phyloP scores from a whole-genome alignment of 768 basidiomycete genomes.

The Candolleomyces eurysporus region DNA sequence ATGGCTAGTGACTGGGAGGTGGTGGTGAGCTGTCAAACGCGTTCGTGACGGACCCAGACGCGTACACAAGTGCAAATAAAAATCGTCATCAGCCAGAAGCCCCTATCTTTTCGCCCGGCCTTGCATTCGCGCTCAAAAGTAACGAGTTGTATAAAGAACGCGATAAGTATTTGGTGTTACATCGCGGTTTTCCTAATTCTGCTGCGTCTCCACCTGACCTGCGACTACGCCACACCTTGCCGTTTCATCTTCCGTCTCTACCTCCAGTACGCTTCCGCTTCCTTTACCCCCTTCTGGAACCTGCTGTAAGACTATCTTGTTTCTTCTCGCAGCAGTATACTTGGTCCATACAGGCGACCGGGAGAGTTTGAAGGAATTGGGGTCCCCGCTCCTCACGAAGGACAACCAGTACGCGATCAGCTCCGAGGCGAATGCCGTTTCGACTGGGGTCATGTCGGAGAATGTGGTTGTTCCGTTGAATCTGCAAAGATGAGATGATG shows the following conservation, averaged over 20 bases:
- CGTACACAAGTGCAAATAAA: conserved; percentile 21
- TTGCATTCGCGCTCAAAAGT: too few species aligned
- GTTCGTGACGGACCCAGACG: not conserved
- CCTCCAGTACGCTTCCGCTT: conserved; percentile 43
- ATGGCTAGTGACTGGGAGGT: conserved; percentile 16
- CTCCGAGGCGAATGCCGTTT: conserved; percentile 54
- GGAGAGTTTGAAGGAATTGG: conserved; percentile 52
- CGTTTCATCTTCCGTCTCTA: conserved; percentile 34
- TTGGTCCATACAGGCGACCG: conserved; percentile 50
- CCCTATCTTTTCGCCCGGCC: too few species aligned
- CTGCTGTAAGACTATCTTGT: conserved; percentile 48
- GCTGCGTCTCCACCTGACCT: conserved; percentile 28
- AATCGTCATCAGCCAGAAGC: not conserved
- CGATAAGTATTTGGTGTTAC: too few species aligned
- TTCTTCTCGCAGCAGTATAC: conserved; percentile 28
- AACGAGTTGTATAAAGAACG: too few species aligned
- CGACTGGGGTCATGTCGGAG: conserved; percentile 40
- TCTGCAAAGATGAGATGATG: conserved; percentile 20
- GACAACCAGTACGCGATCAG: conserved; percentile 67
- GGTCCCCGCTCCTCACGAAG: conserved; percentile 56
- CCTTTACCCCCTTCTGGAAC: conserved; percentile 19
- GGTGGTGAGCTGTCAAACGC: not conserved
- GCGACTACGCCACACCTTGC: conserved; percentile 37
- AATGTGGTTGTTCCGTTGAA: conserved; percentile 55
- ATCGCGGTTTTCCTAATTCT: conserved; percentile 23